Percentiles rank a stretch among this genome's conserved stretches.
phyloP scores from a whole-genome alignment of 2,329 filamentous ascomycete genomes.

The Lachnellula hyalina region DNA sequence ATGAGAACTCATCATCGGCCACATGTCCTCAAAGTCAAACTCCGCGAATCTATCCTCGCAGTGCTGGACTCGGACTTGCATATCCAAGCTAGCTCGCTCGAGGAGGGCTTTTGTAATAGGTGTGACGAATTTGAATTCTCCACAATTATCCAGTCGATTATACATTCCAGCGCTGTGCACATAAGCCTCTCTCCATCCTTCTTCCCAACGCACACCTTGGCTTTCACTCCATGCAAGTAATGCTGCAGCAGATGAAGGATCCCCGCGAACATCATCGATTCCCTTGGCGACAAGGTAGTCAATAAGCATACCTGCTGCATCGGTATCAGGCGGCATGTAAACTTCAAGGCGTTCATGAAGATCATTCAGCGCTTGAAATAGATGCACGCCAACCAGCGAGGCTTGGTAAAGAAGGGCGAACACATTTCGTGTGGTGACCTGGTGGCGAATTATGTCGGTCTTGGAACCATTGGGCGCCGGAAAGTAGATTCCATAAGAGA shows the following conservation, averaged over 20 bases:
- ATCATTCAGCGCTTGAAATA: slow-evolving; percentile 59
- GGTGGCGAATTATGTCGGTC: slow-evolving; percentile 48
- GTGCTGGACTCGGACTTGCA: slow-evolving; percentile 55
- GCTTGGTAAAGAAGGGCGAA: slow-evolving; percentile 60
- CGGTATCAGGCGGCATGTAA: slow-evolving; percentile 51
- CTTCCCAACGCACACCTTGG: slow-evolving; percentile 54
- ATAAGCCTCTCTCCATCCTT: slow-evolving; percentile 64
- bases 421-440: slow-evolving; percentile 64
- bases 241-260: slow-evolving; percentile 53
- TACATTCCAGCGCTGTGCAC: slow-evolving; percentile 63
- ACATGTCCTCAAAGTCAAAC: slow-evolving; percentile 59
- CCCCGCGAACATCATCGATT: slow-evolving; percentile 60
- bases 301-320: slow-evolving; percentile 54
- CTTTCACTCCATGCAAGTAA: slow-evolving; percentile 62
- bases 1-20: slow-evolving; percentile 39
- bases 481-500: slow-evolving; percentile 60
- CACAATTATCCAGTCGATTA: slow-evolving; percentile 41
- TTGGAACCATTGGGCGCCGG: slow-evolving; percentile 46
- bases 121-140: slow-evolving; percentile 54
- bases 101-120: slow-evolving; percentile 59
- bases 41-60: slow-evolving; percentile 55
- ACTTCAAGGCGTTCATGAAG: slow-evolving; percentile 54
- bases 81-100: slow-evolving; percentile 55
- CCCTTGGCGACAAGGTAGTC: slow-evolving; percentile 54
- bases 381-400: slow-evolving; percentile 58